Evolutionary conservation across 768 basidiomycete genomes (phyloP).

Genomic region (Mycena indigotica): DNA sequence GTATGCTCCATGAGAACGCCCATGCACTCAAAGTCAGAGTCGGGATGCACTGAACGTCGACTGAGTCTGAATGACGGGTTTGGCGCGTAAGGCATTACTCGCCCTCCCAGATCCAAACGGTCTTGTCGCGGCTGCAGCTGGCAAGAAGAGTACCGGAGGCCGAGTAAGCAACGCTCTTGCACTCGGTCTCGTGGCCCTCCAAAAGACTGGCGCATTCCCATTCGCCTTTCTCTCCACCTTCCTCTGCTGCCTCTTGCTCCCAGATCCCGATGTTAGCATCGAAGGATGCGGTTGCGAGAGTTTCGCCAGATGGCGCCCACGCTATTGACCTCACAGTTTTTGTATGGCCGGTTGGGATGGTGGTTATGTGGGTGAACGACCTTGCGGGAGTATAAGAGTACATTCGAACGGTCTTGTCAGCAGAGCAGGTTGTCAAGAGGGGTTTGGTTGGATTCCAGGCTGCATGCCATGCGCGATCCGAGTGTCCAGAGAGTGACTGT

Average conservation of each 20-base stretch:
- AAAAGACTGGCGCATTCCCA: slow-evolving; percentile 89
- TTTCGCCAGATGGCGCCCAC: slow-evolving; percentile 87
- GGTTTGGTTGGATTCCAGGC: slow-evolving; percentile 87
- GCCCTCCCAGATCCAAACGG: slow-evolving; percentile 99
- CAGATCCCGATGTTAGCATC: slow-evolving; percentile 91
- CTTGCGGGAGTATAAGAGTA: slow-evolving; percentile 61
- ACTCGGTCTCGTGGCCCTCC: slow-evolving; percentile 96
- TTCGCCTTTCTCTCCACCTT: slow-evolving; percentile 49
- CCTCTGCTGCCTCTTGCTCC: slow-evolving; percentile 61
- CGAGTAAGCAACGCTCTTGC: slow-evolving; percentile 89
- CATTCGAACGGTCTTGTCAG: slow-evolving; percentile 88
- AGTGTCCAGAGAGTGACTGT: slow-evolving; percentile 60
- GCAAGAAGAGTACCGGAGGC: slow-evolving; percentile 81
- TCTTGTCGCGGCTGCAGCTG: slow-evolving; percentile 94
- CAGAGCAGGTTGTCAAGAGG: slow-evolving; percentile 89
- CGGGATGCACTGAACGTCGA: slow-evolving; percentile 69
- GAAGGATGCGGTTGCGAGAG: slow-evolving; percentile 90
- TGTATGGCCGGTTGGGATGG: slow-evolving; percentile 81
- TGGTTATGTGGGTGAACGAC: slow-evolving; percentile 56
- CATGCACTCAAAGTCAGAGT: slow-evolving; percentile 93
- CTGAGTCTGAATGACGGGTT: slow-evolving; percentile 4
- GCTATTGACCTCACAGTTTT: slow-evolving; percentile 86
- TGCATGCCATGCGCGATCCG: slow-evolving; percentile 84
- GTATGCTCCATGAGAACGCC: slow-evolving; percentile 95
- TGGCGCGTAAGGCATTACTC: slow-evolving; percentile 16